Base-by-base conservation (phyloP, 1,284 basidiomycete genomes). In the Puccinia polysora region DNA sequence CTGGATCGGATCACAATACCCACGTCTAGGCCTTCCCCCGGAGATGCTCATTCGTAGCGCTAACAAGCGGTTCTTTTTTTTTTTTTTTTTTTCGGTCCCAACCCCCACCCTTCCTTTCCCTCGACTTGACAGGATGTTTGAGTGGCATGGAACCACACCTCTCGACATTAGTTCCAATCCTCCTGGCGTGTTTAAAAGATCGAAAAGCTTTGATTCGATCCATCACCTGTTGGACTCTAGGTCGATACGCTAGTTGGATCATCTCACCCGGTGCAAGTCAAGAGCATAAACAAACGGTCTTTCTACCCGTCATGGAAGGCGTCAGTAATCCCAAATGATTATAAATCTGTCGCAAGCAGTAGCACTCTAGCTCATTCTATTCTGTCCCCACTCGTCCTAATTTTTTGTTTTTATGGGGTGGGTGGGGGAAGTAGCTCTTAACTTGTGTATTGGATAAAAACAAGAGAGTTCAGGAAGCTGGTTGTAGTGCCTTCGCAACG, bases 391-490 rank as follows among this genome's bases (percentile, higher is more conserved):
- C n/a, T n/a, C n/a, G n/a, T n/a, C n/a, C n/a, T n/a, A n/a, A n/a
- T n/a, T n/a, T n/a, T n/a, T n/a, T n/a, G n/a, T n/a, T n/a, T n/a
- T n/a, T n/a, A n/a, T n/a, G n/a, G n/a, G n/a, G n/a, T n/a, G n/a
- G n/a, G n/a, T n/a, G n/a, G n/a, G 8, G 8, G 18, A 40, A 5
- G 20, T 32, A 94, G 91, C 86, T 97, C 56, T 86, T 99, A 73
- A 87, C 89, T 73, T 97, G 95, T 90, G 93, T 97, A n/a, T 84
- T 98, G 64, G 96, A 99, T 80, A 90, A 91, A 81, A 98, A 98
- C 84, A 98, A 99, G 82, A 89, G 94, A 23, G 96, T 99, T 0
- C 96, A 99, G 82, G 96, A 99, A 82, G 96, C 96, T 0, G 96
- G 96, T 20, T 99, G 96, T 82, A 93, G 90, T 75, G 96, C 96